A percentile compares a stretch with the other conserved stretches of the same genome.
Conservation (phyloP, 2,329 filamentous ascomycete genomes). For the Botryotinia globosa region DNA sequence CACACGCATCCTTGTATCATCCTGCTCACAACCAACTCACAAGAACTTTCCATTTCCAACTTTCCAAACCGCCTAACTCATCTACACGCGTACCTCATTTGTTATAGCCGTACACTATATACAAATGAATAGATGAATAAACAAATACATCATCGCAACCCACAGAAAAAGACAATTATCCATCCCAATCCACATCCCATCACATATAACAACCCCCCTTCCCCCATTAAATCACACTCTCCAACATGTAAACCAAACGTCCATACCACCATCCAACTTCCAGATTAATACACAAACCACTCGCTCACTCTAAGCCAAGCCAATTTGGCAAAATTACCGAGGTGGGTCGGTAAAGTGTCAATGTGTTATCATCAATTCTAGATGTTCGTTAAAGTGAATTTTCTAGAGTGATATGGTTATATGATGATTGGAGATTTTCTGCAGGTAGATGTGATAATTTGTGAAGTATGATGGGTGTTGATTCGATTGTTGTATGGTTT, state of each 20-base stretch:
- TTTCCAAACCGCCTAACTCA: accelerated
- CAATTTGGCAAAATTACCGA: not conserved
- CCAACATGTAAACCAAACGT: accelerated
- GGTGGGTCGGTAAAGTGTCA: not conserved
- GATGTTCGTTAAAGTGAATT: not conserved
- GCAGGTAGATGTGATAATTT: not conserved
- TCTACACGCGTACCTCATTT: accelerated
- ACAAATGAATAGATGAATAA: not conserved
- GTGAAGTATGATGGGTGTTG: accelerated
- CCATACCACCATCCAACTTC: not conserved
- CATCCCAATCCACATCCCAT: not conserved
- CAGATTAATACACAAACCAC: not conserved
- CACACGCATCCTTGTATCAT: not conserved
- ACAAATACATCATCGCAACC: not conserved
- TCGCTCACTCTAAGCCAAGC: not conserved
- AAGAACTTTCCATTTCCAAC: not conserved
- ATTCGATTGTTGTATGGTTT: accelerated
- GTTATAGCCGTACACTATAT: accelerated
- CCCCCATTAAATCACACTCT: not conserved
- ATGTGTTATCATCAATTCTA: not conserved
- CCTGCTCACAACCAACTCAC: not conserved
- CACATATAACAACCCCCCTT: not conserved
- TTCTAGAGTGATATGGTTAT: not conserved
- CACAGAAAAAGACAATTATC: accelerated
- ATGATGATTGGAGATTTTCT: not conserved